These are phyloP conservation scores for Russula sp. DNA, from an alignment of 768 basidiomycete species.

Conservation along the genomic window DNA sequence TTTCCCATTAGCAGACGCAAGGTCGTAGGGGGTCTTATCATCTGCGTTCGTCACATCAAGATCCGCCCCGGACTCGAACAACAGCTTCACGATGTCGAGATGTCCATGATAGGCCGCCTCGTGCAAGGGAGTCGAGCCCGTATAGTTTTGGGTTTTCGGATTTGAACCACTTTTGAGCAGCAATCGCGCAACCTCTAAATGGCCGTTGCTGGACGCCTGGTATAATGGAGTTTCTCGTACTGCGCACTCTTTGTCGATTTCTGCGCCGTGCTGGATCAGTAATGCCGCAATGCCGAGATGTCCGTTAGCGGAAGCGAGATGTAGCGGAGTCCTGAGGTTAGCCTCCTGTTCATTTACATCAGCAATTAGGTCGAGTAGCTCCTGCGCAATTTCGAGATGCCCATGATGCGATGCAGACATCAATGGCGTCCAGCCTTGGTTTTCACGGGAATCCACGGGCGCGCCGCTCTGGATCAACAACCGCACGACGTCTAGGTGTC, in stretches of 20 bases:
- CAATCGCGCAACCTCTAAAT: background rate
- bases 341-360: background rate
- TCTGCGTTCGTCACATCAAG: background rate
- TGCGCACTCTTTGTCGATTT: background rate
- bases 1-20: background rate
- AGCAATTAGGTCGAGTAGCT: background rate
- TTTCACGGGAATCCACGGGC: background rate
- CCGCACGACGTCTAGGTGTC: background rate
- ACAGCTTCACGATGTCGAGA: background rate
- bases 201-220: background rate
- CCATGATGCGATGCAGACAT: background rate
- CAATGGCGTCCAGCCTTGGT: background rate
- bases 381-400: background rate
- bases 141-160: background rate
- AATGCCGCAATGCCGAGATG: background rate
- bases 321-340: background rate
- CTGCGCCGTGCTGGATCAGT: background rate
- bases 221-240: background rate
- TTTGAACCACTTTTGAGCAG: background rate
- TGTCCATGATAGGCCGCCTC: background rate
- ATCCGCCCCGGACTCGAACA: background rate
- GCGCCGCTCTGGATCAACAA: background rate
- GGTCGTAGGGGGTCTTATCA: background rate
- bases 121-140: background rate
- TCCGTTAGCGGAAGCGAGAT: background rate